phyloP scores from a whole-genome alignment of 2,329 filamentous ascomycete genomes.

The Fusarium palustre region DNA sequence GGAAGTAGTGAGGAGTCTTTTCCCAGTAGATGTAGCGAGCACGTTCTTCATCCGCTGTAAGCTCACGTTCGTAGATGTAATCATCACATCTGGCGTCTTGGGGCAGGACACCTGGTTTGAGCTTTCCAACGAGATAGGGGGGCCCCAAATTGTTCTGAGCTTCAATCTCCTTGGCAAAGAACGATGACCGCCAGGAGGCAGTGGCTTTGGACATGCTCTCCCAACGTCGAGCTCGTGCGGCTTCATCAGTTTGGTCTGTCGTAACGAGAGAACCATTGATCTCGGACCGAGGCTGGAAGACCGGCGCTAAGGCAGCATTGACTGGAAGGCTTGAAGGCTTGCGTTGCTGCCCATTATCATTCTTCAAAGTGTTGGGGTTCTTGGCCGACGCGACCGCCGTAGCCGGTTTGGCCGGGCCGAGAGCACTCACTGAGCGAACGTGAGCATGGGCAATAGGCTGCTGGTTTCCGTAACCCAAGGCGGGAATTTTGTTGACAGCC shows the following conservation, averaged over 20 bases:
- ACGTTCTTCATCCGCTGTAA: constrained; percentile 69
- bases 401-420: constrained; percentile 49
- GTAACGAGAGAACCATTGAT: constrained; percentile 31
- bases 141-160: constrained; percentile 19
- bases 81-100: constrained; percentile 59
- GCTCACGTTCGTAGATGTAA: constrained; percentile 66
- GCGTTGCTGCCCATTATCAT: constrained; percentile 48
- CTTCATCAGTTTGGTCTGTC: constrained; percentile 21
- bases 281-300: constrained; percentile 59
- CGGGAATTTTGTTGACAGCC: not conserved
- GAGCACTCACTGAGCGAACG: constrained; percentile 36
- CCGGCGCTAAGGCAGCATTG: constrained; percentile 61
- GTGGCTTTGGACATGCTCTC: constrained; percentile 21
- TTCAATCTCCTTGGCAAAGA: constrained; percentile 40
- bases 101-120: constrained; percentile 59
- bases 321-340: constrained; percentile 56
- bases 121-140: constrained; percentile 68
- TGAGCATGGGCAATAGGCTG: constrained; percentile 24
- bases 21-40: constrained; percentile 72
- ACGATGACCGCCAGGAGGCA: constrained; percentile 40
- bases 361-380: constrained; percentile 31
- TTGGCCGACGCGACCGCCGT: constrained; percentile 37
- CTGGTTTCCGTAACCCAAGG: constrained; percentile 14
- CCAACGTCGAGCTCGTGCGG: constrained; percentile 13
- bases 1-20: constrained; percentile 62